phyloP scores from a whole-genome alignment of 495 filamentous ascomycete species.

The Xylaria curta region DNA sequence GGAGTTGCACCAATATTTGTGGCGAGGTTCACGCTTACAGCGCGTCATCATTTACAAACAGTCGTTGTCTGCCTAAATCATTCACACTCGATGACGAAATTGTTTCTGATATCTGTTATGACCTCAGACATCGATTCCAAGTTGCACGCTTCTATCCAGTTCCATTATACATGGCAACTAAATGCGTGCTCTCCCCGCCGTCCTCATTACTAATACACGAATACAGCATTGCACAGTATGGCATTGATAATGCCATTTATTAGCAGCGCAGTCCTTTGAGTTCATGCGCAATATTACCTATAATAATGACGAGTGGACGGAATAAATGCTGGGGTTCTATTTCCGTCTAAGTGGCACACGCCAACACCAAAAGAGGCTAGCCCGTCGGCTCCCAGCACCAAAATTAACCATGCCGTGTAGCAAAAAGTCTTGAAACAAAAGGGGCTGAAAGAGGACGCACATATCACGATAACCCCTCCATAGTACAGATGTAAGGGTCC shows the following conservation, averaged over 20 bases:
- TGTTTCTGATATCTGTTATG: background rate
- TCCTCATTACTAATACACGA: background rate
- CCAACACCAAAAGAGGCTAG: background rate
- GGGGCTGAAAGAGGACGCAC: background rate
- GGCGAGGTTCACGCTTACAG: background rate
- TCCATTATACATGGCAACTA: background rate
- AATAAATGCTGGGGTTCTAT: background rate
- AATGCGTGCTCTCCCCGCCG: no score
- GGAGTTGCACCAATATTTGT: background rate
- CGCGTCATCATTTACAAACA: background rate
- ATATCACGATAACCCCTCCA: background rate
- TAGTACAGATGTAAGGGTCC: background rate
- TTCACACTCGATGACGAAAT: background rate
- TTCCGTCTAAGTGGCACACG: slow-evolving; percentile 11
- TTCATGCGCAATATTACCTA: slow-evolving; percentile 2
- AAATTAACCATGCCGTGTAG: background rate
- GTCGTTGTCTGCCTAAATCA: background rate
- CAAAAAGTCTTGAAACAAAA: background rate
- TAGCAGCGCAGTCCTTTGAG: background rate
- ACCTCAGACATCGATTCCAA: background rate
- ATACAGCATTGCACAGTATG: background rate
- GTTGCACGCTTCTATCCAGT: background rate
- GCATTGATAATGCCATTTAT: background rate
- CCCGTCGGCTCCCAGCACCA: background rate
- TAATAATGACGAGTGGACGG: background rate